Base-by-base conservation (phyloP, 2,329 filamentous ascomycete genomes). In the Plenodomus lindquistii region DNA sequence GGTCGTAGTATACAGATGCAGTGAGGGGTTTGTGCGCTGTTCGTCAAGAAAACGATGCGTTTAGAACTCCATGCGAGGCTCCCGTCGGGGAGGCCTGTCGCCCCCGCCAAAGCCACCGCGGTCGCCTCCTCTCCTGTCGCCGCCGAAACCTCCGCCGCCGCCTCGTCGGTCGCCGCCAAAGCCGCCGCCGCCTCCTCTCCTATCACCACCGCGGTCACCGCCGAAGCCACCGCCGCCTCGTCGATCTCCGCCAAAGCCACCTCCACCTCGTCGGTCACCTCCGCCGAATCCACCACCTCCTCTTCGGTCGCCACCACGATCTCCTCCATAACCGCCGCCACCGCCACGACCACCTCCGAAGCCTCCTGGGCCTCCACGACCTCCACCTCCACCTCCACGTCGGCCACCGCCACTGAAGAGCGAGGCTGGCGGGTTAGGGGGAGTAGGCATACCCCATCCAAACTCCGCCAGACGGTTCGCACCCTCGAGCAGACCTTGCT, bases 361-460 rank as follows among this genome's bases (percentile, higher is more conserved):
- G 20, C 59, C 52, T 46, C 47, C 52, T 4, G 13, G 17, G 22
- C 59, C 52, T 42, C 47, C 52, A 29, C 56, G 36, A 19, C 48
- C 41, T 4, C 59, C 42, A 38, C 60, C 52, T 29, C 60, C 47
- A 18, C 50, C 27, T 5, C 59, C 39, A 9, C 52, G 37, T 4
- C 58, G 19, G 21, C 57, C 34, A 6, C 52, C 39, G 16, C 55
- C 50, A 9, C 24, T 22, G 19, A 52, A 62, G 20, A 65, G 27
- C 19, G 40, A 67, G 42, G 52, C 47, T 22, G 69, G 71, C 46
- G 64, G 64, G 27, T 42, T 51, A 45, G 79, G 79, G 13, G 76
- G 72, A 19, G 63, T 55, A 4, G 69, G 51, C 62, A 81, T 70
- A 5, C 76, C 75, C 73, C 77, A 81, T 6, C 78, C 78, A 50